Conservation (phyloP, 345 rosid species). For the Dovyalis caffra region DNA sequence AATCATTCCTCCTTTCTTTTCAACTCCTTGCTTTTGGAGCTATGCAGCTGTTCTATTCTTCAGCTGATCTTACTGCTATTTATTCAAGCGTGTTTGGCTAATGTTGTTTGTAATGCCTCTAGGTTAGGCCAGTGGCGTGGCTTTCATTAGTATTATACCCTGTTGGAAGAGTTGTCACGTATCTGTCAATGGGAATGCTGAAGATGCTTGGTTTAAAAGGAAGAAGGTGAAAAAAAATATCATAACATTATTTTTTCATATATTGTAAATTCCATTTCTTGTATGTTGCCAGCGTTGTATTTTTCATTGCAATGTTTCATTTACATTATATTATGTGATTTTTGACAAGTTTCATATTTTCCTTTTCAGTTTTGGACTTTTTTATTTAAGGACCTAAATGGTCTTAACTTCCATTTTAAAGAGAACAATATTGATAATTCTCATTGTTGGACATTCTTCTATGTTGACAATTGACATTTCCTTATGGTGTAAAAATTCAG, state of each 20-base stretch:
- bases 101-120: conserved; percentile 45
- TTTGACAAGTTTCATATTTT: neutral
- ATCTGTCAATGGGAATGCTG: conserved; percentile 95
- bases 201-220: conserved; percentile 93
- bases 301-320: neutral
- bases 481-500: neutral
- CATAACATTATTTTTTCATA: neutral
- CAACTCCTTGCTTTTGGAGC: neutral
- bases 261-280: neutral
- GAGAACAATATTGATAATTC: neutral
- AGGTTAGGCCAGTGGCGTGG: conserved; percentile 99
- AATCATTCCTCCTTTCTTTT: neutral
- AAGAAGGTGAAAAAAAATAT: conserved; percentile 52
- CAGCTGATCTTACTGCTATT: conserved; percentile 14
- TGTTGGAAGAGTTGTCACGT: conserved; percentile 92
- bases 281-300: neutral
- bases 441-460: neutral
- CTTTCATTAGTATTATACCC: conserved; percentile 92
- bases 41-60: conserved; percentile 1
- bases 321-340: neutral
- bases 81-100: conserved; percentile 17
- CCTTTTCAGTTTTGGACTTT: neutral
- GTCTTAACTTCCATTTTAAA: neutral
- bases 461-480: neutral
- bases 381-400: neutral